Evolutionary conservation across 2,329 filamentous ascomycete species (phyloP), one percentile per base, ranked within the genome.

Genomic region (Phyllosticta citriasiana): DNA sequence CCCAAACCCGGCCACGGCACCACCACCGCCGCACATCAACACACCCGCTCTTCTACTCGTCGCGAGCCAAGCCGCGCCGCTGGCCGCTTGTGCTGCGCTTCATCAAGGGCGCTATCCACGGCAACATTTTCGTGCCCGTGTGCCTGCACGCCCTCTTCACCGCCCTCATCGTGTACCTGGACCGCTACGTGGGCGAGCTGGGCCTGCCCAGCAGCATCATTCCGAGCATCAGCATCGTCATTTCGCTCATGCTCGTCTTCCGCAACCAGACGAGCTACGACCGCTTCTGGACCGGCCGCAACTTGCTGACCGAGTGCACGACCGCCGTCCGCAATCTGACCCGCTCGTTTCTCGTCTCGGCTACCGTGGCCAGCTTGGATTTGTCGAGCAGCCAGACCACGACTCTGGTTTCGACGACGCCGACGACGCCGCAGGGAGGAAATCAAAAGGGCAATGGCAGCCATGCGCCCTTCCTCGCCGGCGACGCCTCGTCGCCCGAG

Each of bases 221-320:
- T 53, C 84, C 84, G 1, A 82, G 79, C 14, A 74, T 87, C 1
- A 84, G 81, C 35, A 87, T 87, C 61, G 84, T 87, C 57, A 84
- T 87, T 2, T 84, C 84, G 67, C 71, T 87, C 51, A 86, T 87
- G 79, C 82, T 87, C 35, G 84, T 87, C 27, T 87, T 87, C 73
- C 80, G 84, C 47, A 87, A 87, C 66, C 78, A 81, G 65, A 86
- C 84, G 2, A 81, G 78, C 59, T 87, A 86, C 72, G 84, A 85
- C 66, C 78, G 84, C 1, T 87, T 86, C 74, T 87, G 84, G 84
- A 80, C 80, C 2, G 82, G 82, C 4, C 74, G 82, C 53, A 81
- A 80, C 65, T 79, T 82, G 64, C 77, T 87, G 60, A 82, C 78
- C 10, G 79, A 78, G 0, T 77, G 86, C 30, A 79, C 79, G 55